These are phyloP conservation scores for Candida tallmaniae DNA, from an alignment of 805 yeast species.

Conservation along the genomic window DNA sequence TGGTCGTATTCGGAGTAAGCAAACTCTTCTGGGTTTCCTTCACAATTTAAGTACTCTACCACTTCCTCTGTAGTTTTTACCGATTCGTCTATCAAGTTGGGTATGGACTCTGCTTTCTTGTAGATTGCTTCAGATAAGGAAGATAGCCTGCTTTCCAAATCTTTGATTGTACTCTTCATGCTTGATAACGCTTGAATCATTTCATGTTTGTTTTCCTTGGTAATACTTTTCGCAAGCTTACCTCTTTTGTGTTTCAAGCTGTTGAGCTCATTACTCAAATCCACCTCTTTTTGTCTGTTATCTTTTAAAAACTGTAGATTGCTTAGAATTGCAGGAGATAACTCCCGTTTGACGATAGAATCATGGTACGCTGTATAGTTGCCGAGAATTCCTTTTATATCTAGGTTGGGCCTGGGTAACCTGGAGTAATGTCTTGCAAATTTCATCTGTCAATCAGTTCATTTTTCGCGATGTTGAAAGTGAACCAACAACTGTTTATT, in stretches of 20 bases:
- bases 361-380: constrained; percentile 18
- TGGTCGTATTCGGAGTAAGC: constrained; percentile 45
- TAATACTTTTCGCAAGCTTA: constrained; percentile 21
- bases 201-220: constrained; percentile 12
- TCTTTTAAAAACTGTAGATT: constrained; percentile 22
- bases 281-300: constrained; percentile 21
- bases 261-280: constrained; percentile 20
- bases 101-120: constrained; percentile 47
- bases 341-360: constrained; percentile 26
- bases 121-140: constrained; percentile 33
- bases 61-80: constrained; percentile 41
- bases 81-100: constrained; percentile 52
- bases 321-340: constrained; percentile 13
- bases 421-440: constrained; percentile 8
- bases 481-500: too few species aligned
- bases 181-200: constrained; percentile 13
- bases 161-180: constrained; percentile 22
- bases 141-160: constrained; percentile 20
- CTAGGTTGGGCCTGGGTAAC: constrained; percentile 18
- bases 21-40: constrained; percentile 22
- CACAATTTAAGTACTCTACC: constrained; percentile 50
- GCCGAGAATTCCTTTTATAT: constrained; percentile 19
- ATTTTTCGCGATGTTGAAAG: constrained; percentile 1
- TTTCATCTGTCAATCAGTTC: constrained; percentile 4
- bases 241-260: constrained; percentile 24